A percentile compares a stretch with the other conserved stretches of the same genome.
phyloP scores from a whole-genome alignment of 2,329 filamentous ascomycete genomes.

The Beauveria sp. region DNA sequence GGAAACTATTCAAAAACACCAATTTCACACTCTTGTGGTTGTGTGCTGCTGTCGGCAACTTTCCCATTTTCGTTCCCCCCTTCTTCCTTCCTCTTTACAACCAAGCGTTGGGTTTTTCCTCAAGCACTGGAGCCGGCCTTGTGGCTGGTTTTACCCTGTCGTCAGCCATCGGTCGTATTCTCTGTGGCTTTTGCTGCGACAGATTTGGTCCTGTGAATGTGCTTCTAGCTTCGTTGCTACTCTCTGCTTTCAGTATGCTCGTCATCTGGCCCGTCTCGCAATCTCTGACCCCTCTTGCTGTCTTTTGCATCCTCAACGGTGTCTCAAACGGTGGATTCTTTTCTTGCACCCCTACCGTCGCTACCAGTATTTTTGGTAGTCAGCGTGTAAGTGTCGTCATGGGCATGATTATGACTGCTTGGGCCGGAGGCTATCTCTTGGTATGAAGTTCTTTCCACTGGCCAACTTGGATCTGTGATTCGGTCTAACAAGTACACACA shows the following conservation, averaged over 20 bases:
- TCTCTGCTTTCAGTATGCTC: conserved; percentile 51
- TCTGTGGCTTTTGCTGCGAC: conserved; percentile 47
- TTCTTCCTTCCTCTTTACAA: conserved; percentile 54
- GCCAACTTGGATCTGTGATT: no score
- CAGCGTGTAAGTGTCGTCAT: conserved; percentile 48
- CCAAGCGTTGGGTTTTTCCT: conserved; percentile 43
- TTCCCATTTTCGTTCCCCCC: conserved; percentile 52
- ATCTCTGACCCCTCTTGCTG: conserved; percentile 44
- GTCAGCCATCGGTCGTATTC: conserved; percentile 49
- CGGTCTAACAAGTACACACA: conserved; percentile 14
- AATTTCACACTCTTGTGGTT: conserved; percentile 47
- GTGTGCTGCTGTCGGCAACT: conserved; percentile 48
- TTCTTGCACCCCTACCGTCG: conserved; percentile 54
- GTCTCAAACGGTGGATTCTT: conserved; percentile 57
- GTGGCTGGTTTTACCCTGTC: conserved; percentile 55
- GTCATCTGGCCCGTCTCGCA: conserved; percentile 53
- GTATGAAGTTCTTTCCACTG: conserved; percentile 25
- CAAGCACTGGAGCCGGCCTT: conserved; percentile 46
- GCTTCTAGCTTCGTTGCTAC: conserved; percentile 40
- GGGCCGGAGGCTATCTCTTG: conserved; percentile 54
- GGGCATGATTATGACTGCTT: conserved; percentile 55
- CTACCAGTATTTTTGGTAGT: conserved; percentile 51
- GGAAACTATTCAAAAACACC: conserved; percentile 43
- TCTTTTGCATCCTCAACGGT: conserved; percentile 54
- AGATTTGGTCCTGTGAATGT: conserved; percentile 49